Conservation (phyloP, 2,329 filamentous ascomycete genomes). For the Colletotrichum sansevieriae region DNA sequence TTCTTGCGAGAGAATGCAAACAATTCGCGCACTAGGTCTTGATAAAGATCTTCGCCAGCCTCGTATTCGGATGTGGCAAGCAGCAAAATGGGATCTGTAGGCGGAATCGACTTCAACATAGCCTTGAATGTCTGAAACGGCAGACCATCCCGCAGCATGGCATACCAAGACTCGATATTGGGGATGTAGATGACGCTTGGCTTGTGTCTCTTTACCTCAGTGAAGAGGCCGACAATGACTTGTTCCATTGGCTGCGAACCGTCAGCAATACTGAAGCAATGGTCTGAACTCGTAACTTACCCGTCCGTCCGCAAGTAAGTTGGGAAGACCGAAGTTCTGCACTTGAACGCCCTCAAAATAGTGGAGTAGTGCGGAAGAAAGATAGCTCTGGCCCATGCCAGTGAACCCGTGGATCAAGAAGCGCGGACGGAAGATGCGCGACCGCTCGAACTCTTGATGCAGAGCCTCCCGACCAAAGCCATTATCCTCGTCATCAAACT, state of each 20-base stretch:
- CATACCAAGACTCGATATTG: slow-evolving; percentile 89
- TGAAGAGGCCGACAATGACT: slow-evolving; percentile 89
- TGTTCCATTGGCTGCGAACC: slow-evolving; percentile 77
- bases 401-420: slow-evolving; percentile 84
- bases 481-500: slow-evolving; percentile 83
- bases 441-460: slow-evolving; percentile 84
- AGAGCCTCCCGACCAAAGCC: slow-evolving; percentile 87
- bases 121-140: slow-evolving; percentile 86
- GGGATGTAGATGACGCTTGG: slow-evolving; percentile 97
- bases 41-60: slow-evolving; percentile 65
- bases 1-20: slow-evolving; percentile 91
- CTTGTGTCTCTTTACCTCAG: slow-evolving; percentile 93
- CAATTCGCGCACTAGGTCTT: slow-evolving; percentile 77
- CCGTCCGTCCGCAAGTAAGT: slow-evolving; percentile 85
- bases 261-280: slow-evolving; percentile 30
- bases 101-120: slow-evolving; percentile 84
- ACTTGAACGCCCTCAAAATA: slow-evolving; percentile 95
- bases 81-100: slow-evolving; percentile 89
- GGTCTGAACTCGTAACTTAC: slow-evolving; percentile 58
- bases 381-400: slow-evolving; percentile 95
- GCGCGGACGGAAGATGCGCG: slow-evolving; percentile 88
- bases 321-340: slow-evolving; percentile 92
- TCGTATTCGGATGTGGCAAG: slow-evolving; percentile 85
- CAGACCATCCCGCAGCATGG: slow-evolving; percentile 70
- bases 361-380: slow-evolving; percentile 87